These are phyloP conservation scores for Serendipita sp. DNA, from an alignment of 768 basidiomycete species.

Conservation along the genomic window DNA sequence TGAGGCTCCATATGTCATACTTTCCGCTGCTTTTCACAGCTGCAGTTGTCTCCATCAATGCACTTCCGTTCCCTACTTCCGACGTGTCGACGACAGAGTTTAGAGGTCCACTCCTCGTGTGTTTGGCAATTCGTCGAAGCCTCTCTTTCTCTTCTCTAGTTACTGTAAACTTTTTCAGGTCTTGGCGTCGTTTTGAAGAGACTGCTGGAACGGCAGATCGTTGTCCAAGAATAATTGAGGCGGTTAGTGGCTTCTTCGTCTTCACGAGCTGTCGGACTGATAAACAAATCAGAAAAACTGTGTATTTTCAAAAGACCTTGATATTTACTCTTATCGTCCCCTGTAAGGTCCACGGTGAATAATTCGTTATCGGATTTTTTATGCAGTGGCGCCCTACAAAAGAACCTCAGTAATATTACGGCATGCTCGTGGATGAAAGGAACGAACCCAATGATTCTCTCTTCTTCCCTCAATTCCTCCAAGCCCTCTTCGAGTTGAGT, in stretches of 20 bases:
- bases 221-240: conserved; percentile 64
- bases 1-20: conserved; percentile 29
- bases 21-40: conserved; percentile 34
- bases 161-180: conserved; percentile 17
- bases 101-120: conserved; percentile 54
- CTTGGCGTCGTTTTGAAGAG: conserved; percentile 32
- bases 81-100: conserved; percentile 53
- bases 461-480: conserved; percentile 66
- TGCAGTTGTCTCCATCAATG: conserved; percentile 14
- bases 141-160: conserved; percentile 53
- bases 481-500: conserved; percentile 59
- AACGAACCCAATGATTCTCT: conserved; percentile 60
- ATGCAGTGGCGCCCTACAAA: conserved; percentile 41
- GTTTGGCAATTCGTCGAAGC: conserved; percentile 60
- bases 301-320: not conserved
- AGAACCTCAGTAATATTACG: not conserved
- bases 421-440: not conserved
- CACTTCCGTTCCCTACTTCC: conserved; percentile 29
- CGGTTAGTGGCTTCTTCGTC: conserved; percentile 31
- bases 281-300: not conserved
- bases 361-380: conserved; percentile 56
- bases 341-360: conserved; percentile 65
- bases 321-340: conserved; percentile 53
- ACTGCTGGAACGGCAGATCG: conserved; percentile 83
- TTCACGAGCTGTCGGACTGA: conserved; percentile 37